Evolutionary conservation across 148 eudicot species (phyloP).

Genomic region (Pouteria glomerata): DNA sequence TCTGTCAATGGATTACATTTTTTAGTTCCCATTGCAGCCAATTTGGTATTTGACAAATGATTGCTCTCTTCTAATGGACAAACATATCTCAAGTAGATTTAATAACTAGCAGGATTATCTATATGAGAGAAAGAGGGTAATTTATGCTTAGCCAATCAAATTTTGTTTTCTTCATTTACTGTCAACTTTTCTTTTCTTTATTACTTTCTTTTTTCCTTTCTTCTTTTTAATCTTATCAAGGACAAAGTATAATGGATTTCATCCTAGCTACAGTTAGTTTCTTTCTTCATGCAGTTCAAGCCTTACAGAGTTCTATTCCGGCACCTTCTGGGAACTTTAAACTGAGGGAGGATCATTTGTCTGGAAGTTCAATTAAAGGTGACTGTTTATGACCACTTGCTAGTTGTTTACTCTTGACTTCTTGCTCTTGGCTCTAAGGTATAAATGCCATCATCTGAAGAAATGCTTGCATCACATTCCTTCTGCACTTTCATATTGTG

Average conservation of each 20-base stretch:
- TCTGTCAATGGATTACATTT: neutral
- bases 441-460: conserved; percentile 3
- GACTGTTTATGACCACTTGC: conserved; percentile 11
- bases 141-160: neutral
- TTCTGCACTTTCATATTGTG: neutral
- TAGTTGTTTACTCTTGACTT: neutral
- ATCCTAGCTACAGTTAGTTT: conserved; percentile 7
- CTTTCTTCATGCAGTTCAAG: conserved; percentile 50
- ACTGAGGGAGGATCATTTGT: conserved; percentile 72
- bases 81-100: neutral
- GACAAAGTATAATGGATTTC: neutral
- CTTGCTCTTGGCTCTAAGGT: neutral
- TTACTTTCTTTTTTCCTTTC: neutral
- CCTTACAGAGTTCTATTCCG: conserved; percentile 75
- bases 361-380: conserved; percentile 97
- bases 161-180: neutral
- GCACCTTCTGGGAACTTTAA: conserved; percentile 71
- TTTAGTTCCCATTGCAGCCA: neutral
- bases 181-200: neutral
- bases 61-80: no score
- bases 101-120: neutral
- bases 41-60: neutral
- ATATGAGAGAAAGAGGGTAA: neutral
- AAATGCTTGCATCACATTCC: neutral
- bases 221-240: neutral